These are phyloP conservation scores for Aegilops sharonensis DNA, from an alignment of 176 grass and related monocot genomes.

Conservation along the genomic window DNA sequence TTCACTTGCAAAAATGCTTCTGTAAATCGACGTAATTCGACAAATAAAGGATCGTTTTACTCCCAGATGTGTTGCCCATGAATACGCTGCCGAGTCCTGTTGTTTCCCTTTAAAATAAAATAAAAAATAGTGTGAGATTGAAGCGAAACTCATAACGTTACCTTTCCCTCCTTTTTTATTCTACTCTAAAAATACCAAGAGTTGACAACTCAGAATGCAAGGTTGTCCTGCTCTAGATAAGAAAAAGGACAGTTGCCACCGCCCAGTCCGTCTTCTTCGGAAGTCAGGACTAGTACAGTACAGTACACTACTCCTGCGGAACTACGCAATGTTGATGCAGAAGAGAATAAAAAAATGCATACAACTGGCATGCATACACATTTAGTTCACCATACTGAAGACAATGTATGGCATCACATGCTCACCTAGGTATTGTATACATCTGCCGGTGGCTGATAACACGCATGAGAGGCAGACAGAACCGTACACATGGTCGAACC, in stretches of 20 bases:
- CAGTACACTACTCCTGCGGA: neutral
- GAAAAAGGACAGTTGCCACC: neutral
- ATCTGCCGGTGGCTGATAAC: neutral
- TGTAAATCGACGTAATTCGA: neutral
- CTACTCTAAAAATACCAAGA: neutral
- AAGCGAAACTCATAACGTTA: neutral
- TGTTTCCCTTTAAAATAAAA: too few species aligned
- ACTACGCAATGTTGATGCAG: slow-evolving; percentile 27
- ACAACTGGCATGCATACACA: neutral
- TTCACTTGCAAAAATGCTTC: slow-evolving; percentile 12
- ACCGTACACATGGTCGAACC: slow-evolving; percentile 5
- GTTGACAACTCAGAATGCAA: slow-evolving; percentile 24
- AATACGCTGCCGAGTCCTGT: neutral
- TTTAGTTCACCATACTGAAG: too few species aligned
- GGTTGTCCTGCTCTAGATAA: neutral
- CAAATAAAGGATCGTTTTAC: neutral
- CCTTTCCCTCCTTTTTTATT: neutral
- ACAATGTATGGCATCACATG: slow-evolving; percentile 22
- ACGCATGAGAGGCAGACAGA: neutral
- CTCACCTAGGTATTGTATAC: slow-evolving; percentile 4
- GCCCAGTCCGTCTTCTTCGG: neutral
- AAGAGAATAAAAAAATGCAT: slow-evolving; percentile 9
- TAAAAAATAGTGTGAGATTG: neutral
- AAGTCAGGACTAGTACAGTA: neutral
- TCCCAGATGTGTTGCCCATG: neutral